phyloP scores from a whole-genome alignment of 2,329 filamentous ascomycete species.

The Paracorniculantispora psalliotae region DNA sequence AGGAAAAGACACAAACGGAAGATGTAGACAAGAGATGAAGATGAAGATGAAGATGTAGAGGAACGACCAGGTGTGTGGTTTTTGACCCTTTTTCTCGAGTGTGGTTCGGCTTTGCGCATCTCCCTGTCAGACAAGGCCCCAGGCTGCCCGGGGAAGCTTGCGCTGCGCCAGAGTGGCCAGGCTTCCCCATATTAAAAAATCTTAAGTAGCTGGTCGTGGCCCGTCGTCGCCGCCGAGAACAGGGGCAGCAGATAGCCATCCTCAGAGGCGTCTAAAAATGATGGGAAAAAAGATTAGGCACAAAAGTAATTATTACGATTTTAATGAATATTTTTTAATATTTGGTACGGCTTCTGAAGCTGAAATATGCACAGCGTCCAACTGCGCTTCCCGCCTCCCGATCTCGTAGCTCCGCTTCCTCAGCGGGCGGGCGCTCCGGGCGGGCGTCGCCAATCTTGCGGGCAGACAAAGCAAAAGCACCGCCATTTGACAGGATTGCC shows the following conservation, averaged over 20 bases:
- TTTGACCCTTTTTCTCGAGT: background rate
- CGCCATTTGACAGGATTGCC: background rate
- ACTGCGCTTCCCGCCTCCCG: no score
- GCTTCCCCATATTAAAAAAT: constrained; percentile 11
- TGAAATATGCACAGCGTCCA: no score
- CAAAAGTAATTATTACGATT: background rate
- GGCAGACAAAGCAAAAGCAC: background rate
- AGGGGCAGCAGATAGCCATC: background rate
- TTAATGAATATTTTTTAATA: background rate
- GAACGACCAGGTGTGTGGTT: background rate
- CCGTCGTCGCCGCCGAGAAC: background rate
- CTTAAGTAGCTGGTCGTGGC: no score
- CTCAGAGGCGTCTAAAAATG: background rate
- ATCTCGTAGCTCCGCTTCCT: constrained; percentile 8
- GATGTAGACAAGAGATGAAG: background rate
- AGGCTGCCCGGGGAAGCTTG: background rate
- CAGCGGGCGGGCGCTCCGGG: background rate
- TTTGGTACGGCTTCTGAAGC: no score
- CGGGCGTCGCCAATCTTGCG: background rate
- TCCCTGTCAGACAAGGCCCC: background rate
- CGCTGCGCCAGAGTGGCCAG: background rate
- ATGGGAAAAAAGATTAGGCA: background rate
- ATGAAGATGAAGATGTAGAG: background rate
- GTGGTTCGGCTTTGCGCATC: background rate
- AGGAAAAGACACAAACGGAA: background rate